These are phyloP conservation scores for Penicillium italicum DNA, from an alignment of 2,329 filamentous ascomycete species.

Conservation along the genomic window DNA sequence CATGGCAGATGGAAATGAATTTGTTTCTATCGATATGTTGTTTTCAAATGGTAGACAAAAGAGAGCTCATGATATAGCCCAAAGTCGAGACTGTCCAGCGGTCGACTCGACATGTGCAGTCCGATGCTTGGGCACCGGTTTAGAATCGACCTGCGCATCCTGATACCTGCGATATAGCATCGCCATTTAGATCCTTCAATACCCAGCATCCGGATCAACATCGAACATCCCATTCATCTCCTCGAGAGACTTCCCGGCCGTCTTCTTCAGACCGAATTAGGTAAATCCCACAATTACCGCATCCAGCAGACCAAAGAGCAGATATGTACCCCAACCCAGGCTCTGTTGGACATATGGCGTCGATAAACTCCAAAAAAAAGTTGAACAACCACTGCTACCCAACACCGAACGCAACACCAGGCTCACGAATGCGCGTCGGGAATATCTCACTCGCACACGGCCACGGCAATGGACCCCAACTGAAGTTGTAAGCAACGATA, in stretches of 20 bases:
- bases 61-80: background rate
- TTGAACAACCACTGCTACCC: conserved; percentile 43
- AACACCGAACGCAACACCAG: conserved; percentile 39
- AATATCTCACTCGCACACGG: conserved; percentile 41
- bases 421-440: conserved; percentile 38
- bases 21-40: background rate
- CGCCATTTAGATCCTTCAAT: conserved; percentile 7
- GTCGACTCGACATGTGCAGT: conserved; percentile 15
- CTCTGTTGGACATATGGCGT: conserved; percentile 45
- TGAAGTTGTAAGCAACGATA: conserved; percentile 47
- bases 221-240: conserved; percentile 58
- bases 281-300: conserved; percentile 50
- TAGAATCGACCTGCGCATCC: background rate
- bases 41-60: background rate
- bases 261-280: conserved; percentile 54
- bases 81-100: conserved; percentile 12
- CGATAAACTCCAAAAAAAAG: conserved; percentile 41
- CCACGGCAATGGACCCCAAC: conserved; percentile 42
- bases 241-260: conserved; percentile 52
- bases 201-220: conserved; percentile 14
- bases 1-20: conserved; percentile 4
- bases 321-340: conserved; percentile 48
- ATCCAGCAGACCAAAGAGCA: conserved; percentile 45
- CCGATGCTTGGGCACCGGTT: conserved; percentile 5
- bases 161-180: background rate